Conservation (phyloP, 768 basidiomycete genomes). For the Phylloporus sp. region DNA sequence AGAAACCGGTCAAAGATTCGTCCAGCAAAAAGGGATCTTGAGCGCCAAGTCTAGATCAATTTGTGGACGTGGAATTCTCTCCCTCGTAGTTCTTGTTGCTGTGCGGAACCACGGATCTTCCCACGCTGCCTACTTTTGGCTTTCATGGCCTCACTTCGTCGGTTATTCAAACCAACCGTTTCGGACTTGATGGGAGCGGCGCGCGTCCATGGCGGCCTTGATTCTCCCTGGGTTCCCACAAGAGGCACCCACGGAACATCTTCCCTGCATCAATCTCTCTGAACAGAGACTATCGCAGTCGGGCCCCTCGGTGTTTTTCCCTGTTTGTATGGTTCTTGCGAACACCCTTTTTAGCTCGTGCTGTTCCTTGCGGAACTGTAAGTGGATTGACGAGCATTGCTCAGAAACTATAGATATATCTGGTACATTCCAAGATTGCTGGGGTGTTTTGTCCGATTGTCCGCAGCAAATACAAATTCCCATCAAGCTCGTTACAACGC, state of each 20-base stretch:
- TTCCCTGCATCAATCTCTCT: constrained; percentile 9
- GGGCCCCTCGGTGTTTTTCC: constrained; percentile 8
- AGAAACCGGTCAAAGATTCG: constrained; percentile 5
- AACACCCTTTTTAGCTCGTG: constrained; percentile 9
- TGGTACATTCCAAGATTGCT: not conserved
- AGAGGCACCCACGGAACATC: constrained; percentile 3
- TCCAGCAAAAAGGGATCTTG: constrained; percentile 16
- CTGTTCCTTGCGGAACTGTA: constrained; percentile 9
- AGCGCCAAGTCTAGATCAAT: constrained; percentile 5
- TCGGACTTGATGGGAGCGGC: constrained; percentile 13
- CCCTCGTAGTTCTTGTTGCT: not conserved
- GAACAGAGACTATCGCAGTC: constrained; percentile 5
- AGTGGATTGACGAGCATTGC: constrained; percentile 7
- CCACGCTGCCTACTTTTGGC: not conserved
- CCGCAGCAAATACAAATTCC: constrained; percentile 5
- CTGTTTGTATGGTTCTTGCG: too few species aligned
- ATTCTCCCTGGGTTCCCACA: constrained; percentile 6
- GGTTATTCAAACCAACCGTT: constrained; percentile 4
- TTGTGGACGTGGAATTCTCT: constrained; percentile 7
- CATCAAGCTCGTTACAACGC: not conserved
- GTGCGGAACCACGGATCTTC: constrained; percentile 6
- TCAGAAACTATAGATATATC: constrained; percentile 3
- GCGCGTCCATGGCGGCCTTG: constrained; percentile 4
- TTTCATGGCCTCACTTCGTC: constrained; percentile 5
- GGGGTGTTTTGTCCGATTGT: constrained; percentile 1